phyloP scores from a whole-genome alignment of 1,139 yeast genomes.

The Meyerozyma carpophila region DNA sequence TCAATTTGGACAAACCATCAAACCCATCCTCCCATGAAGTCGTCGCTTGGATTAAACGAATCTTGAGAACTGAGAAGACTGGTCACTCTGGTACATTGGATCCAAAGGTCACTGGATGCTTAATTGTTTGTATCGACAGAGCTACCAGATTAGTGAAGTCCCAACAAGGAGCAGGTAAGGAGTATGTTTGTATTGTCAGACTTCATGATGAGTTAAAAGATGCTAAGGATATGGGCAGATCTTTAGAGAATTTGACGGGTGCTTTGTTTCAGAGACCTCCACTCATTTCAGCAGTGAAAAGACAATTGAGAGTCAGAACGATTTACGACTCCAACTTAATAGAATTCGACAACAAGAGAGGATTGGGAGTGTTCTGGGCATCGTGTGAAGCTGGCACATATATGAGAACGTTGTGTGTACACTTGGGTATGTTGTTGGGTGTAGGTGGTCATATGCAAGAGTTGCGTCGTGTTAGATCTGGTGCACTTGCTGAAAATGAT shows the following conservation, averaged over 20 bases:
- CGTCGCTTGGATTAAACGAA: slow-evolving; percentile 98
- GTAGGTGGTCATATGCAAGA: slow-evolving; percentile 99
- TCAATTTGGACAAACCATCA: slow-evolving; percentile 95
- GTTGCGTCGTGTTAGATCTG: slow-evolving; percentile 97
- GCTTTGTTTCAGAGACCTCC: slow-evolving; percentile 99
- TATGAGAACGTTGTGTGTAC: slow-evolving; percentile 98
- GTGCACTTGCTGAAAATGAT: slow-evolving; percentile 88
- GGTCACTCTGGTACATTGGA: slow-evolving; percentile 99
- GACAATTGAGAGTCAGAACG: slow-evolving; percentile 97
- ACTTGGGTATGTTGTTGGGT: slow-evolving; percentile 94
- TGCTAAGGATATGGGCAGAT: slow-evolving; percentile 82
- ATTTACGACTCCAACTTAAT: slow-evolving; percentile 92
- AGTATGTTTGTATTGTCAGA: slow-evolving; percentile 96
- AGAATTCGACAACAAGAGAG: slow-evolving; percentile 95
- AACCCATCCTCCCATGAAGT: slow-evolving; percentile 98
- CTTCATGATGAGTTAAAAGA: slow-evolving; percentile 90
- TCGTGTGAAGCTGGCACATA: slow-evolving; percentile 99
- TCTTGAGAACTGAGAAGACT: slow-evolving; percentile 90
- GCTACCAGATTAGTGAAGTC: slow-evolving; percentile 97
- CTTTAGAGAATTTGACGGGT: slow-evolving; percentile 93
- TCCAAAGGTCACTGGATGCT: slow-evolving; percentile 97
- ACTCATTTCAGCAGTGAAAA: slow-evolving; percentile 95
- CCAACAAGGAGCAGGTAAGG: slow-evolving; percentile 99
- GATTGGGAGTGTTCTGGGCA: slow-evolving; percentile 98
- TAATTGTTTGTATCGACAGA: slow-evolving; percentile 95